Conservation (phyloP, 805 yeast genomes). For the Starmera pachycereana region DNA sequence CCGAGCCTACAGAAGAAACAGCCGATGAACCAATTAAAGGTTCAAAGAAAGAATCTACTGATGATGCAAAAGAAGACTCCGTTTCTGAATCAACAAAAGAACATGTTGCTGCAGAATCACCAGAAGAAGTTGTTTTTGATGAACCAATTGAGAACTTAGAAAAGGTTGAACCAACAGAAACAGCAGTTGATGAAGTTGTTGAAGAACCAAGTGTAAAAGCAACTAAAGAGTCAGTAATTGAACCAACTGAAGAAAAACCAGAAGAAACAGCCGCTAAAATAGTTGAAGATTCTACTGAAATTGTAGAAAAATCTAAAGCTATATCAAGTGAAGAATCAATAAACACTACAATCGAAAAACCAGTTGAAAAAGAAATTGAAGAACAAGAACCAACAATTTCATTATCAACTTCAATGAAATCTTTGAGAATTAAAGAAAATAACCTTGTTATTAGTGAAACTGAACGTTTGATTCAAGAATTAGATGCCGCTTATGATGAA, state of each 20-base stretch:
- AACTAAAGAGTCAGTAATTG: background rate
- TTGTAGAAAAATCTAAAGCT: background rate
- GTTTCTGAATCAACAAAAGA: no score
- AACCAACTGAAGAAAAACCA: background rate
- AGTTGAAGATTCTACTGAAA: background rate
- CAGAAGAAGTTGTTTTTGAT: no score
- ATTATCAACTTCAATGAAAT: background rate
- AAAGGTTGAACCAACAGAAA: background rate
- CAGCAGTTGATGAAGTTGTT: background rate
- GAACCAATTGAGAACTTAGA: background rate
- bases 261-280: background rate
- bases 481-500: slow-evolving; percentile 9
- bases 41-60: no score
- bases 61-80: no score
- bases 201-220: no score
- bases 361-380: slow-evolving; percentile 3
- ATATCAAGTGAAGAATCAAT: background rate
- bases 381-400: background rate
- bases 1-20: slow-evolving; percentile 8
- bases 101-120: no score
- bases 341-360: background rate
- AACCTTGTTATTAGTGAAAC: slow-evolving; percentile 4
- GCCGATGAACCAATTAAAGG: slow-evolving; percentile 4
- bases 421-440: no score
- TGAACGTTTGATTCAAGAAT: slow-evolving; percentile 12